Conservation (phyloP, 2,329 filamentous ascomycete species). For the Pseudogymnoascus sp. region DNA sequence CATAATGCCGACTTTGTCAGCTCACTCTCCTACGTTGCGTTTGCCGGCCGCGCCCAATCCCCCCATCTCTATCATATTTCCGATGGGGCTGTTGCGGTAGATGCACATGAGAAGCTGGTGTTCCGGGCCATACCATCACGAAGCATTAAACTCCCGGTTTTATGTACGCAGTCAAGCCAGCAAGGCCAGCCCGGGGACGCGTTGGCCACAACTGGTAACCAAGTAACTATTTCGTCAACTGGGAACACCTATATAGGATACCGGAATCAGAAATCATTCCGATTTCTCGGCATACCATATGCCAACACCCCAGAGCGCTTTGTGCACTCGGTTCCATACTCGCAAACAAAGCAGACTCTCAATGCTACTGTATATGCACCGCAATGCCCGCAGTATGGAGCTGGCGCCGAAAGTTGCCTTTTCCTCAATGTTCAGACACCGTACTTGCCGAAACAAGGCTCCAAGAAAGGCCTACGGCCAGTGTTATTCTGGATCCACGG, state of each 20-base stretch:
- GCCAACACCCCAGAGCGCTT: slow-evolving; percentile 20
- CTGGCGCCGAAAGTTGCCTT: slow-evolving; percentile 25
- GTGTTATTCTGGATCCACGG: slow-evolving; percentile 27
- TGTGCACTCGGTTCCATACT: slow-evolving; percentile 37
- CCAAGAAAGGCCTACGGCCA: slow-evolving; percentile 25
- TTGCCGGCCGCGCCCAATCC: slow-evolving; percentile 30
- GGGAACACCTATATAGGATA: slow-evolving; percentile 41
- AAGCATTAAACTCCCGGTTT: slow-evolving; percentile 34
- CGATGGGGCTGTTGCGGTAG: slow-evolving; percentile 32
- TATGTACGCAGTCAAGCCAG: slow-evolving; percentile 42
- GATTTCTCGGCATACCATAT: slow-evolving; percentile 26
- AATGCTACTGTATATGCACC: slow-evolving; percentile 36
- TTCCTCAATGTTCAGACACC: slow-evolving; percentile 33
- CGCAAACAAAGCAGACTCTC: slow-evolving; percentile 36
- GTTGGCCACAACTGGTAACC: slow-evolving; percentile 29
- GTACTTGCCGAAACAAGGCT: slow-evolving; percentile 19
- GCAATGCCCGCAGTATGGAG: slow-evolving; percentile 26
- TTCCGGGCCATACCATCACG: slow-evolving; percentile 25
- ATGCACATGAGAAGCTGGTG: slow-evolving; percentile 26
- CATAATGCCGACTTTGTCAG: slow-evolving; percentile 38
- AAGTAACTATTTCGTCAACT: slow-evolving; percentile 32
- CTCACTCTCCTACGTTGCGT: slow-evolving; percentile 38
- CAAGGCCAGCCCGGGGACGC: slow-evolving; percentile 27
- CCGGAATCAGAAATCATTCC: slow-evolving; percentile 44
- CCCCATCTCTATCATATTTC: slow-evolving; percentile 36